Evolutionary conservation across 495 filamentous ascomycete genomes (phyloP), one percentile per base, ranked within the genome.

Genomic region (Daldinia childiae): DNA sequence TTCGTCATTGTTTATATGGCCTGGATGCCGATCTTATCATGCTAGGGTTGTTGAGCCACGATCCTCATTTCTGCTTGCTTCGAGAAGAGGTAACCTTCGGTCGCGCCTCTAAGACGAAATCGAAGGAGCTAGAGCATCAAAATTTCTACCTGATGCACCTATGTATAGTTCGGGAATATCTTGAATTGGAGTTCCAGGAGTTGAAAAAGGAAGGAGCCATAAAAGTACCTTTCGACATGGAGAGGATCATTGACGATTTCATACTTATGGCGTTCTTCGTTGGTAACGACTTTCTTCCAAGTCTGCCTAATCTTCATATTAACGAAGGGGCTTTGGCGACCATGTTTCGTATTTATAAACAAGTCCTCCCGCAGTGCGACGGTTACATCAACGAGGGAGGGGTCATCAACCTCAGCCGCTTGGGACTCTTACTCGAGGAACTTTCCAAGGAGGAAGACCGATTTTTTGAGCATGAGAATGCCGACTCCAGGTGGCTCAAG

Each of bases 211-310:
- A 90, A n/a, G 91, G 90, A 24, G 85, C 82, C 68, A 85, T 98
- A 75, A 84, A 82, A 30, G 93, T 97, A 71, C 83, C 87, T 24
- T 99, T 95, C 76, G 92, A 99, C 73, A 91, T 98, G 91, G 96
- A 99, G 79, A 89, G 91, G 66, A 88, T 98, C 70, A 98, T 99
- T 80, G 96, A 99, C 74, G 95, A 99, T 83, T 98, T 99, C 80
- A 98, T 99, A 76, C 87, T 99, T 45, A 97, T 99, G 92, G 94
- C 93, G 32, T 99, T 99, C 83, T 99, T 99, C 77, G 93, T 99
- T 77, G 96, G 96, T 78, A 99, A 99, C 79, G 96, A 99, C 82
- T 99, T 99, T 81, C 86, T 99, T 74, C 96, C 96, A 4, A 97
- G 98, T 81, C 83, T 99, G 58, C 96, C 96, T 2, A 92, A 96